Evolutionary conservation across 495 filamentous ascomycete species (phyloP), one percentile per base, ranked within the genome.

Genomic region (Aspergillus nanangensis): DNA sequence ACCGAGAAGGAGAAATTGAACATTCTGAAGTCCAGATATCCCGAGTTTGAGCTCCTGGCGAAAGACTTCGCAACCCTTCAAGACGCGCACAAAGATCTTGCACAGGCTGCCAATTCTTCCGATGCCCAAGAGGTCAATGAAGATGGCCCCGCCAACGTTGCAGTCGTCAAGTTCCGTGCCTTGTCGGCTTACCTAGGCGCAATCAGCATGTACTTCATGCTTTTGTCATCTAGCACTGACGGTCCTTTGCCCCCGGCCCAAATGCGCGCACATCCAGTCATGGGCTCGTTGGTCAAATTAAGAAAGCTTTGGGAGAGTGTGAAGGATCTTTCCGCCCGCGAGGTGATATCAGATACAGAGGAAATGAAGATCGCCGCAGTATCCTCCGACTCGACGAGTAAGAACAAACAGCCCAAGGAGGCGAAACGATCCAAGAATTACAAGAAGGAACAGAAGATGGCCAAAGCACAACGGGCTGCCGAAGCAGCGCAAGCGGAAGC

Each of bases 171-270:
- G 57, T 67, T 81, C 51, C 82, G 84, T 51, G 81, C 91, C 19
- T 63, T 95, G 20, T 83, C 84, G 22, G 82, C 89, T 36, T 96
- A 97, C 61, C 70, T 97, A 14, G 91, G 84, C 27, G 75, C 88
- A 0, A 72, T 97, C 56, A 82, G 84, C 45, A 89, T 96, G 82
- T 98, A 97, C 62, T 96, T 98, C 62, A 87, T 89, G 44, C 75
- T 97, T 32, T 69, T 97, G 21, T 85, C 88, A 20, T 94, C 88
- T 2, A 76, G 85, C 11, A 68, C 80, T 38, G 75, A 68, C 20
- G 38, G 68, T n/a, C 63, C 79, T 11, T 73, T 83, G 63, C 70
- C 86, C 3, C 81, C 90, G 4, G 68, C 76, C 24, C 80, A 93
- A 54, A 71, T 98, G 38, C 82, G 86, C 45, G 86, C 94, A 39